These are phyloP conservation scores for Aspergillus sclerotiicarbonarius DNA, from an alignment of 495 filamentous ascomycete species.

Conservation along the genomic window DNA sequence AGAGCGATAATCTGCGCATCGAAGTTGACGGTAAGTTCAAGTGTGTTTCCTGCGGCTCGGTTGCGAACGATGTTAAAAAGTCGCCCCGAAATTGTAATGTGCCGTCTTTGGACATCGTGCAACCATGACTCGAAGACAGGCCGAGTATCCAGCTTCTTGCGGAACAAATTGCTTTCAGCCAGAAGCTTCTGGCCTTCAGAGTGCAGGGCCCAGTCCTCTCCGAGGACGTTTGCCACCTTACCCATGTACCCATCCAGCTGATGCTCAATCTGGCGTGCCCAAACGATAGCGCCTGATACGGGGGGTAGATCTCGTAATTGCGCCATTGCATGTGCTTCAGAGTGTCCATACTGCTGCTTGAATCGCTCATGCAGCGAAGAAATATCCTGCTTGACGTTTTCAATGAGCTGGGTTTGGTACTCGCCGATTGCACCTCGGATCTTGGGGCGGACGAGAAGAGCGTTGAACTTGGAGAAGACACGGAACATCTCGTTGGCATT, in stretches of 20 bases:
- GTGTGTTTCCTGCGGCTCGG: conserved; percentile 75
- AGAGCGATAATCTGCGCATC: conserved; percentile 94
- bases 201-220: conserved; percentile 89
- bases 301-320: conserved; percentile 93
- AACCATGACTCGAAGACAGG: conserved; percentile 95
- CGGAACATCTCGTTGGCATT: conserved; percentile 99
- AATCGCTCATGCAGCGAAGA: conserved; percentile 90
- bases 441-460: conserved; percentile 94
- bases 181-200: conserved; percentile 93
- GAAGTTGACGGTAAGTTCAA: conserved; percentile 93
- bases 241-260: conserved; percentile 96
- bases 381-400: conserved; percentile 95
- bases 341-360: conserved; percentile 97
- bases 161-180: conserved; percentile 82
- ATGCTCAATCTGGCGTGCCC: conserved; percentile 93
- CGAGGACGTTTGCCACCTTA: conserved; percentile 93
- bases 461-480: conserved; percentile 99
- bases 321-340: conserved; percentile 96
- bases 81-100: conserved; percentile 85
- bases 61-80: conserved; percentile 88
- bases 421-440: conserved; percentile 96
- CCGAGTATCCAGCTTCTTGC: conserved; percentile 91
- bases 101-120: conserved; percentile 78
- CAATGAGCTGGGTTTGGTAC: conserved; percentile 95
- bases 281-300: conserved; percentile 93